Evolutionary conservation across 768 basidiomycete species (phyloP), one percentile per base, ranked within the genome.

Genomic region (Myochromella boudieri): DNA sequence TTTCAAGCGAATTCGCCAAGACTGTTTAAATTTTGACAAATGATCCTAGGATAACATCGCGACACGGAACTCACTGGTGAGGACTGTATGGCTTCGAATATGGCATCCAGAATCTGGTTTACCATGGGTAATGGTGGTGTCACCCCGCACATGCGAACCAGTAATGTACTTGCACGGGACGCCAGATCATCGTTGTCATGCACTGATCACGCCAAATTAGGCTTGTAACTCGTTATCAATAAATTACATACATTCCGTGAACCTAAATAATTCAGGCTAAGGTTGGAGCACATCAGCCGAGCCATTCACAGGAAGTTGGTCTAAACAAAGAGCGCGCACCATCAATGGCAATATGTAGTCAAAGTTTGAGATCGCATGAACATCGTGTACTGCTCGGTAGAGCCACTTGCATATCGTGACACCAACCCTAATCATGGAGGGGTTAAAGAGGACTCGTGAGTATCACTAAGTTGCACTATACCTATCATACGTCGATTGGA

Each of bases 401-500:
- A 92, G 67, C 85, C 89, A 92, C 57, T 82, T 84, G 70, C 86
- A 88, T 27, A 87, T 72, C 0, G 80, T 76, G 24, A 84, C 71
- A 10, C 80, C 81, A 58, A 83, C 79, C 57, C 85, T 84, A 45
- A n/a, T 25, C 14, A 46, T 41, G 37, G 44, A 27, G 44, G 25
- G 29, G 46, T 38, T 46, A 33, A 32, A 49, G 8, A 54, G n/a
- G 26, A 20, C 22, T 37, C 32, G 15, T 31, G 22, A n/a, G 49
- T n/a, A 28, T 37, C 51, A 37, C 8, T 34, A 44, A 27, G 37
- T 17, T 18, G 18, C 45, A 37, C 61, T 72, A 29, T 60, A 84
- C 78, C 84, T 78, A 59, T 95, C 91, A 55, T 93, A 92, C n/a
- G 78, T 84, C 0, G 90, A 93, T 57, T 90, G 85, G 58, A 90